These are phyloP conservation scores for Boletus huronensis DNA, from an alignment of 768 basidiomycete species.

Conservation along the genomic window DNA sequence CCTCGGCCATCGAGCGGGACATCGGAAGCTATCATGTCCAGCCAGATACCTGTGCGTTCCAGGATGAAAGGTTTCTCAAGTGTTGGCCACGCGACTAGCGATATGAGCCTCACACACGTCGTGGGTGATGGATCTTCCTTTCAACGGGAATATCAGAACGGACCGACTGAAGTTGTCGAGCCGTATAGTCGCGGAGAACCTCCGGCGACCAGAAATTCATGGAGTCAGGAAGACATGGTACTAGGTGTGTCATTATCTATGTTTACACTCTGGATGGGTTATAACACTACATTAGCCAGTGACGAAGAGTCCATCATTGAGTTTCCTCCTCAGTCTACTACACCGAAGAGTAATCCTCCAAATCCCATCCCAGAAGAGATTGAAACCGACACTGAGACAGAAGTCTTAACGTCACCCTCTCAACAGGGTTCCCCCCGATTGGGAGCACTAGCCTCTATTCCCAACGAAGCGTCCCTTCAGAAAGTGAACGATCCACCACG, in stretches of 20 bases:
- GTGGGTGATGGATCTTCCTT: slow-evolving; percentile 23
- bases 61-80: slow-evolving; percentile 32
- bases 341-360: slow-evolving; percentile 23
- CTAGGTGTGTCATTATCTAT: slow-evolving; percentile 15
- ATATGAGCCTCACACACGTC: slow-evolving; percentile 23
- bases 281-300: slow-evolving; percentile 30
- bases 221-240: slow-evolving; percentile 17
- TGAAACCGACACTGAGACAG: slow-evolving; percentile 27
- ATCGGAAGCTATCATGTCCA: slow-evolving; percentile 26
- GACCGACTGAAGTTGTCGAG: slow-evolving; percentile 28
- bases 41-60: slow-evolving; percentile 46
- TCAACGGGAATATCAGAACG: slow-evolving; percentile 27
- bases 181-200: slow-evolving; percentile 24
- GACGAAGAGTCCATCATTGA: slow-evolving; percentile 35
- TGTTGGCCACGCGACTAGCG: slow-evolving; percentile 14
- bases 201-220: slow-evolving; percentile 8
- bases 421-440: slow-evolving; percentile 18
- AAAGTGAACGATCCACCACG: slow-evolving; percentile 16
- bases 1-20: slow-evolving; percentile 25
- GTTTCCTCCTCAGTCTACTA: slow-evolving; percentile 24
- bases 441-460: not conserved
- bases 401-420: slow-evolving; percentile 24
- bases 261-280: not conserved
- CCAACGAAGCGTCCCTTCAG: slow-evolving; percentile 18
- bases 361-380: slow-evolving; percentile 12